A percentile compares a stretch with the other conserved stretches of the same genome.
Evolutionary conservation across 139 green algal species (phyloP).

Genomic region (Edaphochlamys debaryana): DNA sequence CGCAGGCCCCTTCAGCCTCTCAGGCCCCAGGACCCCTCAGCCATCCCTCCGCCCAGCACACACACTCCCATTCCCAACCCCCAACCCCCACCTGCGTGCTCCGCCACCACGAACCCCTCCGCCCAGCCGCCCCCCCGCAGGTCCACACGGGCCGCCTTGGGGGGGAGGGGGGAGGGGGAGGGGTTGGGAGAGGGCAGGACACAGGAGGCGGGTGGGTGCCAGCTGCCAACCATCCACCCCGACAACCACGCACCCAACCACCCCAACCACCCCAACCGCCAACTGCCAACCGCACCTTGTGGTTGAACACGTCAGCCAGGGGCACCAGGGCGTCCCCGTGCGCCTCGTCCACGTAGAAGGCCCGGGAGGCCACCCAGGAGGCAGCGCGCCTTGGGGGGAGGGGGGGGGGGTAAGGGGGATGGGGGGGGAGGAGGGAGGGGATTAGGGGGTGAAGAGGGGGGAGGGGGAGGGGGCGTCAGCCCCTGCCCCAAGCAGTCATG

Average conservation of each 20-base stretch:
- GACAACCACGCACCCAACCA: no score
- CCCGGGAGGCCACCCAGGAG: slow-evolving; percentile 78
- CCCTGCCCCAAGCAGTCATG: no score
- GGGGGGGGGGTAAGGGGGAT: slow-evolving; percentile 35
- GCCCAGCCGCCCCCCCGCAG: slow-evolving; percentile 8
- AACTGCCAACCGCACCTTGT: slow-evolving; percentile 88
- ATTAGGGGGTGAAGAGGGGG: background rate
- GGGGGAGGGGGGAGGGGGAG: background rate
- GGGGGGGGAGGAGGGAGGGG: background rate
- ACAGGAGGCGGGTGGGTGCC: no score
- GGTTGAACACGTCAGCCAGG: slow-evolving; percentile 92
- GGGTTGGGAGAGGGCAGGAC: no score
- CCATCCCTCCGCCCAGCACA: no score
- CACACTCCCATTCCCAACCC: no score
- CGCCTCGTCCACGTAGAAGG: slow-evolving; percentile 82
- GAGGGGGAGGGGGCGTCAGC: background rate
- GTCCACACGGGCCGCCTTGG: slow-evolving; percentile 23
- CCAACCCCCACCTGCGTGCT: slow-evolving; percentile 23
- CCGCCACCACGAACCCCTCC: slow-evolving; percentile 45
- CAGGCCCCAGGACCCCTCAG: no score
- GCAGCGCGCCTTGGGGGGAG: slow-evolving; percentile 47
- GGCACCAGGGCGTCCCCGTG: slow-evolving; percentile 80
- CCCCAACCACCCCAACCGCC: no score
- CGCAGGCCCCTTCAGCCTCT: no score
- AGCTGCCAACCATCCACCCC: no score